Evolutionary conservation across 345 rosid species (phyloP).

Genomic region (Citropsis articulata): DNA sequence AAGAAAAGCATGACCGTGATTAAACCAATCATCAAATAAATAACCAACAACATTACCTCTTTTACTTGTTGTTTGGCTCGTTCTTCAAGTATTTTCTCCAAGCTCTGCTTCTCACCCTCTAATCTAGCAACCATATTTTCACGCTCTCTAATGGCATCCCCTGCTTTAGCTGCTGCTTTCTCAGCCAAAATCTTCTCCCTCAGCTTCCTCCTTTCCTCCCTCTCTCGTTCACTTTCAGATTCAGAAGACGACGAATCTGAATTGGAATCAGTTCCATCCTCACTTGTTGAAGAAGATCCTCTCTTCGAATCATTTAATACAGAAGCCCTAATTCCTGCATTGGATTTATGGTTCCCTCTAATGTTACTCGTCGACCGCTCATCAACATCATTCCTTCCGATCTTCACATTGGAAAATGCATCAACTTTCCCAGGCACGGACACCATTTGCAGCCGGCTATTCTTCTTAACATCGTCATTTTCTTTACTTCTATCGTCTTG

Average conservation of each 20-base stretch:
- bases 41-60: constrained; percentile 54
- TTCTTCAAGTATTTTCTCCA: constrained; percentile 92
- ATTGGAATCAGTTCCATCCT: constrained; percentile 54
- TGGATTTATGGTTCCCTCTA: constrained; percentile 35
- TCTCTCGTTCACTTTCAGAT: constrained; percentile 76
- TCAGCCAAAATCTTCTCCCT: constrained; percentile 75
- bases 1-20: neutral
- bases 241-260: constrained; percentile 70
- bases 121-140: constrained; percentile 85
- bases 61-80: constrained; percentile 88
- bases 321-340: constrained; percentile 29
- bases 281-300: constrained; percentile 27
- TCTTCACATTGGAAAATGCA: constrained; percentile 29
- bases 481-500: constrained; percentile 30
- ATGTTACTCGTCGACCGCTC: constrained; percentile 28
- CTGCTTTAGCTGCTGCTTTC: constrained; percentile 75
- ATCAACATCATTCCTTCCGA: constrained; percentile 32
- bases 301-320: constrained; percentile 43
- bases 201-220: constrained; percentile 69
- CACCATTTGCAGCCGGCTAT: constrained; percentile 20
- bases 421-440: constrained; percentile 26
- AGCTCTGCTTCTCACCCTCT: constrained; percentile 92
- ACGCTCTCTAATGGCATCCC: constrained; percentile 67
- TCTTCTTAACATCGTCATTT: constrained; percentile 32
- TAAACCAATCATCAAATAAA: constrained; percentile 6